phyloP scores from a whole-genome alignment of 257 asterid species.

The Primulina tabacum region DNA sequence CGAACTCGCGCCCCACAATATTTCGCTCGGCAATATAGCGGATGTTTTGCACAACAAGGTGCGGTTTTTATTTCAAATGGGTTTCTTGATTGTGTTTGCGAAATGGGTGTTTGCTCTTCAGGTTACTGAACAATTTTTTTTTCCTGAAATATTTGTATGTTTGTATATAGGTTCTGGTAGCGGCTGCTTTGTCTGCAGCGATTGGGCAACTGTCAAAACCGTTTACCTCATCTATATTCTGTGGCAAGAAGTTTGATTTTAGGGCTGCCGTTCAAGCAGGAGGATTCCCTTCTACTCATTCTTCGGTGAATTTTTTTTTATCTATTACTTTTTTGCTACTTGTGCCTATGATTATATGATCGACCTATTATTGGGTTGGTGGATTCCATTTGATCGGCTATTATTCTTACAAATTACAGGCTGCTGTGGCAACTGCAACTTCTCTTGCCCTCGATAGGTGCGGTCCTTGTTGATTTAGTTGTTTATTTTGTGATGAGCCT shows the following conservation, averaged over 20 bases:
- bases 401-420: conserved; percentile 37
- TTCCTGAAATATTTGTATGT: background rate
- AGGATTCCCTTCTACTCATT: conserved; percentile 93
- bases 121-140: background rate
- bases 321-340: background rate
- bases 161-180: conserved; percentile 59
- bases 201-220: conserved; percentile 82
- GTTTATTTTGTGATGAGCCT: background rate
- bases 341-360: background rate
- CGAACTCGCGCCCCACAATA: conserved; percentile 26
- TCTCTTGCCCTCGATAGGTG: conserved; percentile 81
- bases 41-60: conserved; percentile 56
- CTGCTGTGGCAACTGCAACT: conserved; percentile 80
- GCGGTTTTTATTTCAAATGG: background rate
- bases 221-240: conserved; percentile 52
- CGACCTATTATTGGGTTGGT: background rate
- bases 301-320: conserved; percentile 49
- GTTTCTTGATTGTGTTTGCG: conserved; percentile 1
- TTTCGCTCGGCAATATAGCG: conserved; percentile 31
- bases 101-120: background rate
- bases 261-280: conserved; percentile 59
- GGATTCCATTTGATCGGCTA: conserved; percentile 20
- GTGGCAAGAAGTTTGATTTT: conserved; percentile 54
- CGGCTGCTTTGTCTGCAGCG: conserved; percentile 71
- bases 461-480: background rate